Base-by-base conservation (phyloP, 306 rosid genomes). In the Lotus japonicus region DNA sequence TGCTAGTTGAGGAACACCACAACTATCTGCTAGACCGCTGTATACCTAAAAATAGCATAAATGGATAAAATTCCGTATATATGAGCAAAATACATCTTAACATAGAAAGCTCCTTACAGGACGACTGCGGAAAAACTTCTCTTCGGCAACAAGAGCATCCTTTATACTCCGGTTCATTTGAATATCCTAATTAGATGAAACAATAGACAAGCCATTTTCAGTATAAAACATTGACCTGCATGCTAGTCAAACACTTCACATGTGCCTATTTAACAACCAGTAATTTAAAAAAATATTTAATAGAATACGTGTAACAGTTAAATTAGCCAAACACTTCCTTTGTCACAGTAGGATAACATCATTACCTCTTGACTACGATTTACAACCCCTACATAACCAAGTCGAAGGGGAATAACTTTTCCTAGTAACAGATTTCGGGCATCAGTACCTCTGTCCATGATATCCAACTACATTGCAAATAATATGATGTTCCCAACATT, bases 381-480 rank as follows among this genome's bases (percentile, higher is more conserved):
- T 71, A 95, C 97, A 68, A 95, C 96, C 8, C 96, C 99, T 52
- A 95, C 83, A 70, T 95, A 95, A 68, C 99, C 99, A 81, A 90
- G 99, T 78, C 92, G 88, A 33, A 95, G 85, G 58, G 97, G 99
- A 74, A 95, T 95, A 67, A 95, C 88, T 87, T 95, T 90, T 83
- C 99, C 99, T 23, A 76, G 89, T 86, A 95, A 87, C 65, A 95
- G 88, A 79, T 95, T 95, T 42, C 91, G 87, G 19, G 99, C 99
- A 85, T 95, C 99, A 31, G 99, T 95, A 85, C 99, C 99, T 88
- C 99, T 90, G 79, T 95, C 99, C 99, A 95, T 95, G 73, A 95
- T 90, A 81, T 95, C 98, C 87, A 94, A 78, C 98, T 94, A 54
- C 61, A 70, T 23, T 65, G 63, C 65, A 62, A 21, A 72, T 33